Percentiles rank a stretch among this genome's conserved stretches.
Conservation (phyloP, 2,329 filamentous ascomycete genomes). For the Calonectria ilicicola region DNA sequence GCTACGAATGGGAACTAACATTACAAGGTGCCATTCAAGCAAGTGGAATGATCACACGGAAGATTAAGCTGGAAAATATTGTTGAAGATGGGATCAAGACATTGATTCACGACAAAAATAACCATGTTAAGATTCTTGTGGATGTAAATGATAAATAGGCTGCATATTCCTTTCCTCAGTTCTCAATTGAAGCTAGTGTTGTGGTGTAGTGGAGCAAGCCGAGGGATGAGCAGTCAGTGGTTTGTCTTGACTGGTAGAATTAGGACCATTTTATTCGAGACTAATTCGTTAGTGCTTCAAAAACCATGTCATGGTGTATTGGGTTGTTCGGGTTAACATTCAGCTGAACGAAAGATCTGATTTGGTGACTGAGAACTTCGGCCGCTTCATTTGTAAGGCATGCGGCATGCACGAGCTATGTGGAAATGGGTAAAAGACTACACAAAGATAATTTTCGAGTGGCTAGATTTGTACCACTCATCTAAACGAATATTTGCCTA, state of each 20-base stretch:
- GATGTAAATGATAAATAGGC: slow-evolving; percentile 48
- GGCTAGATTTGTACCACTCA: no score
- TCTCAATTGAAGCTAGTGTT: not conserved
- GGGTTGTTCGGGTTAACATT: no score
- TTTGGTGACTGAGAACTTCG: not conserved
- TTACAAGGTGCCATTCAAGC: slow-evolving; percentile 61
- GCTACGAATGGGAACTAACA: slow-evolving; percentile 1
- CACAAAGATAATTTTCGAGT: not conserved
- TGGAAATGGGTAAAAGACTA: not conserved
- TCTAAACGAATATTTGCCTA: no score
- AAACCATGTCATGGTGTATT: no score
- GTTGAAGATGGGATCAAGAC: slow-evolving; percentile 69
- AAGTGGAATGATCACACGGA: slow-evolving; percentile 70
- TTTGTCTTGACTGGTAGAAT: not conserved
- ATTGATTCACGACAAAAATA: slow-evolving; percentile 69
- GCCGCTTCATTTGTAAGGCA: not conserved
- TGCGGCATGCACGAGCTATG: not conserved
- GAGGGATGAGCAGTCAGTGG: no score
- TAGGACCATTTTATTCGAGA: no score
- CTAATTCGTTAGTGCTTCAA: no score
- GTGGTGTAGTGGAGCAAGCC: not conserved
- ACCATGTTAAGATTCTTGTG: slow-evolving; percentile 73
- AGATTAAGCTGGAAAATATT: slow-evolving; percentile 65
- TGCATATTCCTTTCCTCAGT: not conserved
- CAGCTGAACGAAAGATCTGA: no score